These are phyloP conservation scores for Xylariaceae sp. DNA, from an alignment of 2,329 filamentous ascomycete species.

Conservation along the genomic window DNA sequence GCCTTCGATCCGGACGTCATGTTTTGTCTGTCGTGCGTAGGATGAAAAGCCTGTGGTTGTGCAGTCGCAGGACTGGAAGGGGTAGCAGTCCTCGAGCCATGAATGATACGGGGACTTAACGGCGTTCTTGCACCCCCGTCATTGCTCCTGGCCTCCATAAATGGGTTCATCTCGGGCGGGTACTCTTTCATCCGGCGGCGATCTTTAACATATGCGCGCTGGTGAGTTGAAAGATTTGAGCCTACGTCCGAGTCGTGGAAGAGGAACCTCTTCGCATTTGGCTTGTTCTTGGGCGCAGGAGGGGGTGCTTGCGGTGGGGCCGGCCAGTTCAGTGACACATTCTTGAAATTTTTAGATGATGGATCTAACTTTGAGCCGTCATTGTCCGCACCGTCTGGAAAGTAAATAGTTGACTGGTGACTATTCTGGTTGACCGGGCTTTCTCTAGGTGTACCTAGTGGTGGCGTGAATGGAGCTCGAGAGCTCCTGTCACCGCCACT, in stretches of 20 bases:
- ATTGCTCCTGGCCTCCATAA: neutral
- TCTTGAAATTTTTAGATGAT: neutral
- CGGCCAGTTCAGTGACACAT: conserved; percentile 20
- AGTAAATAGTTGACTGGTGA: neutral
- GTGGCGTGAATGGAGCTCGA: neutral
- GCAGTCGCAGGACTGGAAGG: neutral
- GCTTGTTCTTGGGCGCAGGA: neutral
- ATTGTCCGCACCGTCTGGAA: neutral
- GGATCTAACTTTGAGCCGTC: neutral
- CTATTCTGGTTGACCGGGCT: neutral
- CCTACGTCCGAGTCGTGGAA: conserved; percentile 28
- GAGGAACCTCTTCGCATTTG: conserved; percentile 16
- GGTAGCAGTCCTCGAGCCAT: no score
- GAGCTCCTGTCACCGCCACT: neutral
- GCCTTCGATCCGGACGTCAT: neutral
- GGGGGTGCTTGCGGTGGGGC: conserved; percentile 18
- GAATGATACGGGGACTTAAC: no score
- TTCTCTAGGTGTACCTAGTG: neutral
- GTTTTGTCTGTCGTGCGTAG: neutral
- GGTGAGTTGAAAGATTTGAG: conserved; percentile 15
- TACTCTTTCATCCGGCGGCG: conserved; percentile 21
- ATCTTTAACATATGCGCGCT: conserved; percentile 24
- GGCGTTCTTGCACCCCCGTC: neutral
- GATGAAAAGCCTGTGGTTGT: neutral
- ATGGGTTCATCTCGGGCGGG: conserved; percentile 22